Evolutionary conservation across 768 basidiomycete genomes (phyloP).

Genomic region (Suillus alpinus): DNA sequence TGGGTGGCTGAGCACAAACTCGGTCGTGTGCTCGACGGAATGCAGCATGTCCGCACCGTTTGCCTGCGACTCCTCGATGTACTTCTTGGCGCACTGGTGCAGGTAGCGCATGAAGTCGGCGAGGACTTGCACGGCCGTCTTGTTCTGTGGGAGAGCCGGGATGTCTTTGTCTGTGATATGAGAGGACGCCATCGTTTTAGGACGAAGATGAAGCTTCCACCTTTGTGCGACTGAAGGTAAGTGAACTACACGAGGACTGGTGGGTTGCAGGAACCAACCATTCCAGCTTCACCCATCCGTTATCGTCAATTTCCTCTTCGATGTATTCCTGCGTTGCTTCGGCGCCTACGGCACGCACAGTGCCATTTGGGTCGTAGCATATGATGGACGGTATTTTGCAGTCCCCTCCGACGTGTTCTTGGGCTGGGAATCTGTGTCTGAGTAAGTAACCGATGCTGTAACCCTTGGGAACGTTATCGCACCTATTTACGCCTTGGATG

Average conservation of each 20-base stretch:
- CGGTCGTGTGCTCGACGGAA: slow-evolving; percentile 38
- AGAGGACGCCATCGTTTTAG: slow-evolving; percentile 18
- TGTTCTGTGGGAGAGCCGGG: slow-evolving; percentile 42
- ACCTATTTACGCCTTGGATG: slow-evolving; percentile 23
- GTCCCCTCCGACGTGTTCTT: slow-evolving; percentile 43
- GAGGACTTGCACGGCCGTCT: slow-evolving; percentile 42
- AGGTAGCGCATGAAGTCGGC: slow-evolving; percentile 50
- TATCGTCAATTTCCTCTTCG: slow-evolving; percentile 39
- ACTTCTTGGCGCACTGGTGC: slow-evolving; percentile 38
- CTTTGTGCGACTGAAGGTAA: slow-evolving; percentile 15
- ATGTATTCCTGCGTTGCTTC: slow-evolving; percentile 41
- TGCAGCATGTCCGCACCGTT: slow-evolving; percentile 40
- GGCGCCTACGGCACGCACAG: slow-evolving; percentile 41
- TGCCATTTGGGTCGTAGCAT: slow-evolving; percentile 43
- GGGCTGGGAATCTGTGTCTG: slow-evolving; percentile 41
- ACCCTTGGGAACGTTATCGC: neutral
- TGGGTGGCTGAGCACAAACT: slow-evolving; percentile 47
- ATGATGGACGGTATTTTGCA: slow-evolving; percentile 51
- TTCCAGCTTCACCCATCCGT: slow-evolving; percentile 28
- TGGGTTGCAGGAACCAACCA: slow-evolving; percentile 19
- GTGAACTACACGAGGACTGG: neutral
- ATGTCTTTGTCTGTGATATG: slow-evolving; percentile 32
- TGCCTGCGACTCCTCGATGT: slow-evolving; percentile 44
- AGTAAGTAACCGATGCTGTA: slow-evolving; percentile 9
- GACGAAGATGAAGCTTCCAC: slow-evolving; percentile 37